Conservation (phyloP, 805 yeast species). For the Ascoidea asiatica region DNA sequence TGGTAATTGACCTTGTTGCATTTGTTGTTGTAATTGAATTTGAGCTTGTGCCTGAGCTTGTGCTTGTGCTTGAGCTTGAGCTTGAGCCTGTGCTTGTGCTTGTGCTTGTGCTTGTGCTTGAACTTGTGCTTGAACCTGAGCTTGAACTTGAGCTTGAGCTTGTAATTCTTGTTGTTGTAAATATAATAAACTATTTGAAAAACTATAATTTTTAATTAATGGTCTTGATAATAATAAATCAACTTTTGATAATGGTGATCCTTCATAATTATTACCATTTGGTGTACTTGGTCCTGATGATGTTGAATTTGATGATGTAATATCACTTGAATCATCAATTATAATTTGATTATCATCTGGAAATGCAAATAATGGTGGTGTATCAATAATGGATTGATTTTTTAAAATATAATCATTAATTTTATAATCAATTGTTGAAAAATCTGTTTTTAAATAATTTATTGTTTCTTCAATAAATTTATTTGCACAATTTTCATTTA, state of each 20-base stretch:
- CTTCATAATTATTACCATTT: slow-evolving; percentile 21
- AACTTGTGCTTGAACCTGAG: slow-evolving; percentile 16
- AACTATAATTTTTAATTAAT: slow-evolving; percentile 6
- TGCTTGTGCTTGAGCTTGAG: slow-evolving; percentile 18
- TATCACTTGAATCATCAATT: slow-evolving; percentile 1
- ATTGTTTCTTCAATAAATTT: slow-evolving; percentile 35
- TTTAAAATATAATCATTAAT: slow-evolving; percentile 21
- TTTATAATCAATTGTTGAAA: slow-evolving; percentile 23
- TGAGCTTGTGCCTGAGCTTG: slow-evolving; percentile 23
- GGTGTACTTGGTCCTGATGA: slow-evolving; percentile 17
- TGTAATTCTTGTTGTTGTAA: slow-evolving; percentile 13
- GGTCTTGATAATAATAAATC: slow-evolving; percentile 4
- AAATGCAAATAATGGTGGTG: slow-evolving; percentile 39
- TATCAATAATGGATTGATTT: slow-evolving; percentile 14
- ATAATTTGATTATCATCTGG: slow-evolving; percentile 17
- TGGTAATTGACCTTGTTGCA: slow-evolving; percentile 10
- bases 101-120: slow-evolving; percentile 21
- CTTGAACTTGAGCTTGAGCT: slow-evolving; percentile 21
- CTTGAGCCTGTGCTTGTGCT: slow-evolving; percentile 13
- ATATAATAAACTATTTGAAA: slow-evolving; percentile 9
- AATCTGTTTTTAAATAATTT: slow-evolving; percentile 22
- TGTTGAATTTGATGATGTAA: slow-evolving; percentile 2
- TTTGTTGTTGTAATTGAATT: slow-evolving; percentile 17
- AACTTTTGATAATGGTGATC: slow-evolving; percentile 20
- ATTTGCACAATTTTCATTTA: slow-evolving; percentile 31